These are phyloP conservation scores for Boletus reticuloceps DNA, from an alignment of 768 basidiomycete species.

Conservation along the genomic window DNA sequence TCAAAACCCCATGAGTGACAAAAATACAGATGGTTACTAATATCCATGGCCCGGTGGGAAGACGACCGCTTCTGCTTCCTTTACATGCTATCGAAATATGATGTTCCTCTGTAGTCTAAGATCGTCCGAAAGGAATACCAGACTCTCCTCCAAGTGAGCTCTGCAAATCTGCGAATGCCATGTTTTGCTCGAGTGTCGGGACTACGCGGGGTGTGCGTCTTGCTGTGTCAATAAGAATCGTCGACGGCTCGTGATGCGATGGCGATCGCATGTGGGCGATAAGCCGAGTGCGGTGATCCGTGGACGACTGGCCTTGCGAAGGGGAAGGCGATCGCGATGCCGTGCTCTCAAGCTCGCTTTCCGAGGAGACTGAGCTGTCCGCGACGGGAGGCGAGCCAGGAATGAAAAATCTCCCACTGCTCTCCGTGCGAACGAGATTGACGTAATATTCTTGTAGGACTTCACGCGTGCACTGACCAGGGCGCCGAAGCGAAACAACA, in stretches of 20 bases:
- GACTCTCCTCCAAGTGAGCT: conserved; percentile 39
- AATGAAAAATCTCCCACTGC: conserved; percentile 54
- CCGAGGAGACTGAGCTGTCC: conserved; percentile 44
- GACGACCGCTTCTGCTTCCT: not conserved
- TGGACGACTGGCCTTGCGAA: conserved; percentile 12
- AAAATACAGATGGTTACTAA: conserved; percentile 9
- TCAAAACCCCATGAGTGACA: conserved; percentile 11
- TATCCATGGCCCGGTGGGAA: not conserved
- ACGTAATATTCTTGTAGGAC: conserved; percentile 91
- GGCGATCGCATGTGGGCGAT: conserved; percentile 17
- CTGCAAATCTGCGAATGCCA: conserved; percentile 74
- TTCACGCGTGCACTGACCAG: conserved; percentile 77
- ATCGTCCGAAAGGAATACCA: conserved; percentile 21
- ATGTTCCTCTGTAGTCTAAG: conserved; percentile 1
- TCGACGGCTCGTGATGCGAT: conserved; percentile 35
- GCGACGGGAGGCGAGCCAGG: conserved; percentile 38
- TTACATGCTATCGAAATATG: not conserved
- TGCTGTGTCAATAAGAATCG: conserved; percentile 37
- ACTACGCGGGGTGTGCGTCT: conserved; percentile 43
- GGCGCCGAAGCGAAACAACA: not conserved
- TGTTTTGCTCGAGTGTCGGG: conserved; percentile 79
- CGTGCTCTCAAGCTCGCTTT: conserved; percentile 55
- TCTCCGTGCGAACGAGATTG: conserved; percentile 88
- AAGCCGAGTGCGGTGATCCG: conserved; percentile 26
- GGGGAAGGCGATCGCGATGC: conserved; percentile 56